Evolutionary conservation across 768 basidiomycete genomes (phyloP).

Genomic region (Favolaschia claudopus): DNA sequence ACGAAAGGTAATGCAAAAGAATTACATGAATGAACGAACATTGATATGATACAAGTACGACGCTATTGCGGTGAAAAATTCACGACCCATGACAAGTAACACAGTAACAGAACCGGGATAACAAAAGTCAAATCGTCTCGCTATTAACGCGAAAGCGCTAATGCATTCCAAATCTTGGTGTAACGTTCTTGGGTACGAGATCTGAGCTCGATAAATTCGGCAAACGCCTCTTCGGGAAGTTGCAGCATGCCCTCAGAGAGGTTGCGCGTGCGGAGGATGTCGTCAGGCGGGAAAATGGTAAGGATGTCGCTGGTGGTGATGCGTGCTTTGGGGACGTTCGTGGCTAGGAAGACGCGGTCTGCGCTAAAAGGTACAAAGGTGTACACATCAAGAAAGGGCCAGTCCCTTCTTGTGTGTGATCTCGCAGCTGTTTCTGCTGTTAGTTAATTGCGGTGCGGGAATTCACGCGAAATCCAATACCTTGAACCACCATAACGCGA

Average conservation of each 20-base stretch:
- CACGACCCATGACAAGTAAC: no score
- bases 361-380: constrained; percentile 67
- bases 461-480: constrained; percentile 40
- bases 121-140: background rate
- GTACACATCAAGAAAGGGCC: constrained; percentile 70
- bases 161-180: constrained; percentile 66
- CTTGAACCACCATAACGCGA: constrained; percentile 74
- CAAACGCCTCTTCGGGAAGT: constrained; percentile 65
- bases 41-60: constrained; percentile 22
- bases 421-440: constrained; percentile 53
- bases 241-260: constrained; percentile 65
- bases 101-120: no score
- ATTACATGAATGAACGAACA: constrained; percentile 3
- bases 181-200: constrained; percentile 60
- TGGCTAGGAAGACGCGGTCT: constrained; percentile 69
- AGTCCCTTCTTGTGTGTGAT: constrained; percentile 61
- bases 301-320: constrained; percentile 68
- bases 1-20: background rate
- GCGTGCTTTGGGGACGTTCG: constrained; percentile 66
- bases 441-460: background rate
- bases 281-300: constrained; percentile 57
- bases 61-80: constrained; percentile 24
- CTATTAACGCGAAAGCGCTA: constrained; percentile 33
- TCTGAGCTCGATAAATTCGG: constrained; percentile 62
- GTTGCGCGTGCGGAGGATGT: constrained; percentile 39